These are phyloP conservation scores for Geotrichum candidum DNA, from an alignment of 1,139 yeast species.

Conservation along the genomic window DNA sequence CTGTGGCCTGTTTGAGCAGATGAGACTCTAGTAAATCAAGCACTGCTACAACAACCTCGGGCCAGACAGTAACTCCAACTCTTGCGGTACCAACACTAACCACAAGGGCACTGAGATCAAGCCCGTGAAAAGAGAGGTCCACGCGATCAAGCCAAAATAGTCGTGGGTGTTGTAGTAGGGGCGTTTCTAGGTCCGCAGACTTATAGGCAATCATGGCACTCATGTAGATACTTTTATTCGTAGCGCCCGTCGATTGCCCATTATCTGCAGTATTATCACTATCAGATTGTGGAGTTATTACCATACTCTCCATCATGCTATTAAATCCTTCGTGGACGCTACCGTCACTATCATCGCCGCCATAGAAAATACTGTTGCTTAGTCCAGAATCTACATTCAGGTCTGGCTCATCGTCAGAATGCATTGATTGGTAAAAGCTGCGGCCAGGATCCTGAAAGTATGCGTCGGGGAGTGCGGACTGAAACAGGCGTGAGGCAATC, in stretches of 20 bases:
- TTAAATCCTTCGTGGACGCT: constrained; percentile 23
- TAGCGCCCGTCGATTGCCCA: background rate
- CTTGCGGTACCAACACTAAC: constrained; percentile 44
- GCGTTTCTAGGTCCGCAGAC: constrained; percentile 1
- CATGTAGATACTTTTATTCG: constrained; percentile 56
- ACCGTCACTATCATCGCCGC: too few species aligned
- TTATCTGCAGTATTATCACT: background rate
- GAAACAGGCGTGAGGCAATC: constrained; percentile 1
- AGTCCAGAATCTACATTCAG: background rate
- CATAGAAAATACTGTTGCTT: background rate
- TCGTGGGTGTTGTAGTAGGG: constrained; percentile 18
- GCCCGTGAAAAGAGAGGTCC: constrained; percentile 21
- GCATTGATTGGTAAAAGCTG: constrained; percentile 2
- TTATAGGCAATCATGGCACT: constrained; percentile 47
- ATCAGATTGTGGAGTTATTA: constrained; percentile 58
- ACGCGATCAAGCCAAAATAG: constrained; percentile 23
- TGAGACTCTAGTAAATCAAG: constrained; percentile 26
- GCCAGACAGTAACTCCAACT: constrained; percentile 41
- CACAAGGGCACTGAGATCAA: constrained; percentile 37
- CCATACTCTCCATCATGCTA: constrained; percentile 53
- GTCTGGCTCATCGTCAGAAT: constrained; percentile 17
- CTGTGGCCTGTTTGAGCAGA: background rate
- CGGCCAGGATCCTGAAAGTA: constrained; percentile 10
- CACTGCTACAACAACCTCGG: constrained; percentile 29
- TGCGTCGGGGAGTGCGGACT: background rate